Evolutionary conservation across 306 rosid species (phyloP), one percentile per base, ranked within the genome.

Genomic region (Glycine tomentella): DNA sequence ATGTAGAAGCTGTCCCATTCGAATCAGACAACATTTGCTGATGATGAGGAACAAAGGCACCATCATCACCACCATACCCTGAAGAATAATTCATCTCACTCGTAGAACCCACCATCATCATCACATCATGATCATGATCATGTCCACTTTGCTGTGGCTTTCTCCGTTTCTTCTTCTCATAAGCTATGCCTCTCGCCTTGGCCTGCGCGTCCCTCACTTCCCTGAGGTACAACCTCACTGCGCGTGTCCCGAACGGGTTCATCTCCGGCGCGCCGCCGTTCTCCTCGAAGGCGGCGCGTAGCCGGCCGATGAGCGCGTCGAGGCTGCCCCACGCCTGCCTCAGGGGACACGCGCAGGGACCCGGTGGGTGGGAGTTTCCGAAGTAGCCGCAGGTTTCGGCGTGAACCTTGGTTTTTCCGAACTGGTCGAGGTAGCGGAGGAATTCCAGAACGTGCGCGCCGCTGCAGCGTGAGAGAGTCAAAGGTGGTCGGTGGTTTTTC

Each of bases 251-350:
- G 20, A 92, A 92, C 7, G 97, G 87, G 66, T 84, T 84, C 57
- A 84, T 76, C 82, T 84, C 87, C 3, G 75, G 46, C 2, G 33
- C 31, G 77, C 97, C 97, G 7, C 94, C 97, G 72, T 92, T 83
- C 84, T 92, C 97, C 51, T 92, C 97, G 16, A 87, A 92, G 4
- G 97, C 94, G 0, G 97, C 97, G 4, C 97, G 87, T 34, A 92
- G 86, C 34, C 97, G 87, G 2, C 72, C 97, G 55, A 84, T 70
- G 4, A 84, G 87, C 2, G 87, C 87, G 52, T 84, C 87, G 2
- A 84, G 84, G 74, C 87, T 84, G 0, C 87, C 87, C 87, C 87
- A 84, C 2, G 87, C 87, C 44, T 84, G 87, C 52, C 52, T 84
- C 67, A 92, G 66, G 0, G 97, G 94, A 76, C 97, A 92, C 4